phyloP scores from a whole-genome alignment of 768 basidiomycete genomes.

The Calocybe gangraenosa region DNA sequence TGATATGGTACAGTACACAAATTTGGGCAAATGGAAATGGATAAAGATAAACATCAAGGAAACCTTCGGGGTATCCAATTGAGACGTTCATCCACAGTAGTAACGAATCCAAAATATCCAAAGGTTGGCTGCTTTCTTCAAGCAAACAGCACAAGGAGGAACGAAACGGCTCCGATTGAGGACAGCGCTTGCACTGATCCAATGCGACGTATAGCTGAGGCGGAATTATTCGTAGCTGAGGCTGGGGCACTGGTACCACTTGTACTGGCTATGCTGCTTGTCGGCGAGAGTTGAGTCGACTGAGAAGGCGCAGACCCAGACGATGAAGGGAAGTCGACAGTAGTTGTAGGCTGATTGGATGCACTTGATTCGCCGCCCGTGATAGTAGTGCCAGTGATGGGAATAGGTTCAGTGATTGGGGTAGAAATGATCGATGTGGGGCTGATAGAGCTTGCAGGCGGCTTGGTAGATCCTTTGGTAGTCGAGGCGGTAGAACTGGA shows the following conservation, averaged over 20 bases:
- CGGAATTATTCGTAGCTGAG: conserved; percentile 23
- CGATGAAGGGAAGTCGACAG: background rate
- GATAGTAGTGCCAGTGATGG: conserved; percentile 27
- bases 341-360: conserved; percentile 6
- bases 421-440: conserved; percentile 19
- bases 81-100: conserved; percentile 1
- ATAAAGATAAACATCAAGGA: background rate
- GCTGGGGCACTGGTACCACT: conserved; percentile 11
- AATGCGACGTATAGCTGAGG: conserved; percentile 19
- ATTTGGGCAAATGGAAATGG: conserved; percentile 5
- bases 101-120: conserved; percentile 5
- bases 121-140: conserved; percentile 8
- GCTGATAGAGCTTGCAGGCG: conserved; percentile 10
- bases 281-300: conserved; percentile 11
- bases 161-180: conserved; percentile 15
- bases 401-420: conserved; percentile 25
- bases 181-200: conserved; percentile 11
- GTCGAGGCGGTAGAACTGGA: background rate
- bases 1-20: conserved; percentile 11
- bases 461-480: background rate
- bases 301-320: conserved; percentile 8
- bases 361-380: conserved; percentile 19
- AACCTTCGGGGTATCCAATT: conserved; percentile 4
- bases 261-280: conserved; percentile 15
- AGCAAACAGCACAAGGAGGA: conserved; percentile 15